Evolutionary conservation across 2,329 filamentous ascomycete genomes (phyloP), one percentile per base, ranked within the genome.

Genomic region (Colletotrichum karsti): DNA sequence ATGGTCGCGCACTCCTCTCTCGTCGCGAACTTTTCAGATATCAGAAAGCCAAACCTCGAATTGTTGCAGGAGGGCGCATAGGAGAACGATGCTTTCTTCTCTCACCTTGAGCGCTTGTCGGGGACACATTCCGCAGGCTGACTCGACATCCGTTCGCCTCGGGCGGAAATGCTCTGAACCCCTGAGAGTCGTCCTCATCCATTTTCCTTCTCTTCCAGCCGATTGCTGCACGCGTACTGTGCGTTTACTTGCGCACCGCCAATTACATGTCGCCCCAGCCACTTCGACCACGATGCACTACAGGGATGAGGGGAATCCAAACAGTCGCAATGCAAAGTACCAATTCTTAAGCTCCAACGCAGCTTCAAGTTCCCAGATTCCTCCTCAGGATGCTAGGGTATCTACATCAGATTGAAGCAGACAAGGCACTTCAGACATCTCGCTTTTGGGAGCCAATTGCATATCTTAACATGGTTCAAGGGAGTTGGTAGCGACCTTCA

Each of bases 231-330:
- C 44, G 24, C 44, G 44, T 50, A 28, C 24, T 50, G 46, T 24
- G 15, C 10, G 15, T 50, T 24, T 50, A 50, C 22, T 28, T 30
- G 20, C 41, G 30, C 53, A 63, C 20, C 24, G 24, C 60, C n/a
- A n/a, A n/a, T n/a, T n/a, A 50, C 42, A 41, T 22, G 51, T 58
- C 28, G n/a, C 58, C 63, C 63, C 50, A 57, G 50, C 59, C 59
- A 63, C 58, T 56, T 22, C 28, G 28, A 51, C 18, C 37, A 67
- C 63, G 44, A 51, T 60, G 28, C 30, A 58, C 56, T 37, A 35
- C 64, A 64, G 60, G 64, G 64, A 58, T 67, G 30, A 20, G 50
- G 42, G 41, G n/a, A 63, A 50, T 63, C 30, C 63, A 67, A 51
- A 62, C 42, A 56, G 39, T 58, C 58, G 53, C 35, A 64, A 42